phyloP scores from a whole-genome alignment of 108 stramenopile genomes.

The Mediolabrus comicus region DNA sequence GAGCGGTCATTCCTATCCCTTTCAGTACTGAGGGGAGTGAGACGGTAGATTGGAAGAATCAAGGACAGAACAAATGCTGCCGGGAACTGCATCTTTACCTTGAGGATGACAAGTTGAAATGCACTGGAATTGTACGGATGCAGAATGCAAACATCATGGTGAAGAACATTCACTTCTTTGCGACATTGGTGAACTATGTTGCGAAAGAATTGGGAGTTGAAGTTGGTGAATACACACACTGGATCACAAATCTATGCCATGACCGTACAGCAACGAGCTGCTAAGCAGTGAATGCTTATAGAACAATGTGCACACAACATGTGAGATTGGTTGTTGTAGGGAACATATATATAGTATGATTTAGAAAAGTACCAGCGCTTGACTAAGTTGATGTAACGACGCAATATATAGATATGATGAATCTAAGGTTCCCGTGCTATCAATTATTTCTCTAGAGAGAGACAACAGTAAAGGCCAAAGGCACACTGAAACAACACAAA shows the following conservation, averaged over 20 bases:
- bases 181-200: constrained; percentile 49
- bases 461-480: too few relatives aligned
- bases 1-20: constrained; percentile 65
- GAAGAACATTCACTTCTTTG: constrained; percentile 72
- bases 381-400: too few relatives aligned
- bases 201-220: constrained; percentile 48
- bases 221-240: constrained; percentile 63
- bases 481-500: too few relatives aligned
- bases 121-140: constrained; percentile 59
- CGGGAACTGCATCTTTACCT: constrained; percentile 63
- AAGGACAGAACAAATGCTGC: constrained; percentile 63
- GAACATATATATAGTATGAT: too few relatives aligned
- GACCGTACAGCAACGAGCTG: constrained; percentile 47
- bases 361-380: too few relatives aligned
- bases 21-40: constrained; percentile 25
- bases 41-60: constrained; percentile 56
- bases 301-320: too few relatives aligned
- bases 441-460: too few relatives aligned
- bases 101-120: constrained; percentile 57
- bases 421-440: too few relatives aligned
- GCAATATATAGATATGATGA: too few relatives aligned
- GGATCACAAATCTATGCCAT: constrained; percentile 52
- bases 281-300: not conserved
- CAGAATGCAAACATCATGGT: constrained; percentile 65
- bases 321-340: too few relatives aligned